Evolutionary conservation across 192 early-diverging fungal genomes (phyloP), one percentile per base, ranked within the genome.

Genomic region (Mortierella alpina): DNA sequence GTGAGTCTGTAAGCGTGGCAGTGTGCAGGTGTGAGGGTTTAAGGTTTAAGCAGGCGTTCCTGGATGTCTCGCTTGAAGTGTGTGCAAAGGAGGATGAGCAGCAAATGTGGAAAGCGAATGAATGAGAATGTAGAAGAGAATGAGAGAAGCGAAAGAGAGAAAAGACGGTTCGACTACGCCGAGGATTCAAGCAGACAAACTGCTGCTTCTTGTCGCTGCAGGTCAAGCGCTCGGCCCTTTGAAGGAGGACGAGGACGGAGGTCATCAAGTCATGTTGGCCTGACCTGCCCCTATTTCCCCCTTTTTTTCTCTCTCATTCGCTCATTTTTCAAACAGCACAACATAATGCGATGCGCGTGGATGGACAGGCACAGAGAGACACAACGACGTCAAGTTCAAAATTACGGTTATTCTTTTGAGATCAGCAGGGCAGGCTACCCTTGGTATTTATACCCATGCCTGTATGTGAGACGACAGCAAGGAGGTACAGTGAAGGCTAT

Each of bases 231-330:
- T 31, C 31, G 31, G 31, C 31, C 31, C 31, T 31, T 31, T 31
- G 1, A 3, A 31, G 31, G 31, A 31, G 31, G 31, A 31, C 31
- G 31, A 31, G 31, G 3, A 31, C 31, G 31, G 31, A 31, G 31
- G 31, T 31, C 31, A 31, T 68, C 66, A 68, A 59, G 66, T 59
- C 66, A 55, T 58, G 55, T 59, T 46, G 40, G 63, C 51, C 63
- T 47, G 9, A 8, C n/a, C 6, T 40, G 46, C 66, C 66, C 66
- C 66, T 68, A 68, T 68, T 59, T 68, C 42, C 18, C 42, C 65
- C 42, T 39, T 57, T 56, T 56, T 57, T 39, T 15, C 42, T 18
- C 48, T 31, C 31, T 31, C 31, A 31, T 31, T 31, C 31, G 31
- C 31, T 31, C 31, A 31, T 31, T 31, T 31, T 31, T 31, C 31